Base-by-base conservation (phyloP, 345 rosid genomes). In the Alliaria petiolata region DNA sequence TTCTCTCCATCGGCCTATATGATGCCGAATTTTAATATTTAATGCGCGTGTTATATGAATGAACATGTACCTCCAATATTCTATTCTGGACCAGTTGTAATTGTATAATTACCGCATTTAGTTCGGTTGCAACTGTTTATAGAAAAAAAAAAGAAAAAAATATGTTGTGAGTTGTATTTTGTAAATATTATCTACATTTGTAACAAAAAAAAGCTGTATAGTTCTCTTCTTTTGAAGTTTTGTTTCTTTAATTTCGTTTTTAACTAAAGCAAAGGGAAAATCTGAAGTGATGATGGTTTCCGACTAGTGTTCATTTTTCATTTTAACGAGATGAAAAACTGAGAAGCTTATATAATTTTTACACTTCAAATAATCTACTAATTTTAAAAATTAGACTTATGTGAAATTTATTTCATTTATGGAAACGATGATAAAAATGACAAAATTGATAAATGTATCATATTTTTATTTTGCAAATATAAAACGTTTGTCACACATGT, bases 21-120 rank as follows among this genome's bases (percentile, higher is more conserved):
- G 5, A 65, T 35, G 44, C 35, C 13, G 11, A 50, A 8, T 33
- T 40, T 45, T 54, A 53, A 40, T 44, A 66, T 26, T 72, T 36
- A 43, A 38, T 38, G 45, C 16, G 45, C 16, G 40, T 26, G 50
- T 59, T 30, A 26, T 60, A 36, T 45, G 76, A 42, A 36, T 72
- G 43, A 73, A 45, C 71, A 65, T 58, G 77, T 46, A 54, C 71
- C 53, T 58, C 19, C 5, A 39, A 42, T 75, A 75, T 75, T 61
- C 34, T 61, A 67, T 50, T 59, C 20, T 43, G 7, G 30, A 25
- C 62, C 60, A 51, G 50, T 74, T 74, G 54, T 59, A 20, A 66
- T 59, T 67, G 14, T 73, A 30, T 65, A 6, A 47, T 46, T 65
- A 57, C 51, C 4, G 19, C 67, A 57, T 65, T 65, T 57, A 47